Percentiles rank a stretch among this genome's conserved stretches.
Conservation (phyloP, 768 basidiomycete genomes). For the Dioszegia crocea region DNA sequence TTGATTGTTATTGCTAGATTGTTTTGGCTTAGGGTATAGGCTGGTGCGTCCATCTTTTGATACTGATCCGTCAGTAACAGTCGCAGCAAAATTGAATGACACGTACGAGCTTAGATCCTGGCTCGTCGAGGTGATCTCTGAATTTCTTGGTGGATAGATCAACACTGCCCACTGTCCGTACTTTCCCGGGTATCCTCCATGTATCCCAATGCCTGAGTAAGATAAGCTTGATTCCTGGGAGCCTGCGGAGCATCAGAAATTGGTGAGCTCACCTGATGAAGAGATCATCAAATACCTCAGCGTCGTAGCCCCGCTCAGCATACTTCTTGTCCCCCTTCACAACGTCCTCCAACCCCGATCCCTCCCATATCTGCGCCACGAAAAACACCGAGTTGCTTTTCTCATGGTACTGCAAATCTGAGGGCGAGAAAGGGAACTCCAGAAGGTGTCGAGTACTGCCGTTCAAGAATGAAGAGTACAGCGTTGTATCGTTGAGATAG, state of each 20-base stretch:
- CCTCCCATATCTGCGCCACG: constrained; percentile 71
- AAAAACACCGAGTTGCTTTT: constrained; percentile 66
- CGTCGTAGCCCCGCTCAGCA: constrained; percentile 22
- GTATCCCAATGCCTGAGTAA: constrained; percentile 25
- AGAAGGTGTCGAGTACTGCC: neutral
- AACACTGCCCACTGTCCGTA: constrained; percentile 28
- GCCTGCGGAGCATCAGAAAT: no score
- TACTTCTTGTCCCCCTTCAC: constrained; percentile 59
- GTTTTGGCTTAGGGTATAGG: constrained; percentile 52
- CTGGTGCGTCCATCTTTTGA: constrained; percentile 63
- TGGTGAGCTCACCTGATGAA: constrained; percentile 22
- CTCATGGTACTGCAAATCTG: constrained; percentile 16
- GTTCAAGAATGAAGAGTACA: constrained; percentile 14
- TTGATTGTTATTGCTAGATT: constrained; percentile 81
- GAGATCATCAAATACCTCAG: constrained; percentile 37
- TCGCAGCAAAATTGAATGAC: neutral
- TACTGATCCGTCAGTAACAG: constrained; percentile 51
- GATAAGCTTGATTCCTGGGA: neutral
- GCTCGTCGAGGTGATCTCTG: constrained; percentile 20
- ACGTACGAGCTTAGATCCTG: constrained; percentile 20
- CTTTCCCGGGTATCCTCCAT: constrained; percentile 37
- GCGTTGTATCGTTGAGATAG: constrained; percentile 22
- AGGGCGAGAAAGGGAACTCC: constrained; percentile 17
- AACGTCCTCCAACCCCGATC: constrained; percentile 67
- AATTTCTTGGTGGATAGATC: constrained; percentile 8